These are phyloP conservation scores for Ascocoryne sarcoides DNA, from an alignment of 2,329 filamentous ascomycete species.

Conservation along the genomic window DNA sequence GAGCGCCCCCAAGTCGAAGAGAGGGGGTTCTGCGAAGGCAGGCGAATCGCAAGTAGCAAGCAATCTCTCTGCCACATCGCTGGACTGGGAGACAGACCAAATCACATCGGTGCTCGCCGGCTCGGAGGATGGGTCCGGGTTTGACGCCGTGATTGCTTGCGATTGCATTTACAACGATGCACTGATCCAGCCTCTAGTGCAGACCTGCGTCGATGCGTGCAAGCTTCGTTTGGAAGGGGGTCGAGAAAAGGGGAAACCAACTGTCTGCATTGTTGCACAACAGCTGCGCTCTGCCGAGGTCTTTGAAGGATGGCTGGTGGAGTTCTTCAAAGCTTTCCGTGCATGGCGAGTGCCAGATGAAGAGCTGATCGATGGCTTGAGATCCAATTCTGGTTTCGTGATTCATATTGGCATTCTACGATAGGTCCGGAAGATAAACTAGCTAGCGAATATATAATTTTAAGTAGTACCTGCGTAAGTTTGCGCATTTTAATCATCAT, in stretches of 20 bases:
- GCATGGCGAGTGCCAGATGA: constrained; percentile 69
- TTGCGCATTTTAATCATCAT: no score
- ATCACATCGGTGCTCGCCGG: constrained; percentile 35
- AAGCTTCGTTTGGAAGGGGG: constrained; percentile 37
- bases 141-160: constrained; percentile 73
- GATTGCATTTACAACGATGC: constrained; percentile 96
- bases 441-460: no score
- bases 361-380: constrained; percentile 48
- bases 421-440: no score
- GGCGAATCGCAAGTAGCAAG: neutral
- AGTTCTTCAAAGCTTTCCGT: constrained; percentile 57
- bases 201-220: constrained; percentile 70
- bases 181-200: constrained; percentile 72
- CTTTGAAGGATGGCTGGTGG: constrained; percentile 70
- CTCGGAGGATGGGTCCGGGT: constrained; percentile 32
- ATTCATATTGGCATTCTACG: constrained; percentile 68
- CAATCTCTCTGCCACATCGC: constrained; percentile 46
- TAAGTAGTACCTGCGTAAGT: no score
- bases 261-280: constrained; percentile 76
- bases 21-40: neutral
- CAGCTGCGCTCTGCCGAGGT: constrained; percentile 80
- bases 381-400: constrained; percentile 63
- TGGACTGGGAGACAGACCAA: constrained; percentile 77
- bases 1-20: constrained; percentile 18
- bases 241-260: constrained; percentile 34